Base-by-base conservation (phyloP, 495 filamentous ascomycete species). In the Penicillium antarcticum region DNA sequence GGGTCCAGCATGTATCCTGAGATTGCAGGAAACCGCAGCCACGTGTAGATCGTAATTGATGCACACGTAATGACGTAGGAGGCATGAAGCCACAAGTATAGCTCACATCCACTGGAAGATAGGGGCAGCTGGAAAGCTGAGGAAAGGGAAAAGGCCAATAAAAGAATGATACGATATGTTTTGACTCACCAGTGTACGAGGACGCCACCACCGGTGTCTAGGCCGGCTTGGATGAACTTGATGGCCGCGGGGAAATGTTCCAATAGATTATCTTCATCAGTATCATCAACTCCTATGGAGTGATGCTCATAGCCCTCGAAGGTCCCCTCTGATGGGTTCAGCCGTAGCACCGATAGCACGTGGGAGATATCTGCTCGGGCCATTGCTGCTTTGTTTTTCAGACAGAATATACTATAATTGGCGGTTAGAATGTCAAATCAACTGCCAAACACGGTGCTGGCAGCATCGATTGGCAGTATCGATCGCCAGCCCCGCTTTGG, bases 271-370 rank as follows among this genome's bases (percentile, higher is more conserved):
- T 91, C 86, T 62, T 95, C 88, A 12, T 87, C 87, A 38, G 87
- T 79, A 74, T 97, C 94, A 71, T 96, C 88, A 31, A 96, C 83
- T 52, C 91, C 85, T 60, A 97, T 85, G 53, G 79, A 77, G 53
- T 86, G 77, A 65, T 95, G 91, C 51, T 84, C 69, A 63, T 84
- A 90, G 13, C 45, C 24, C 9, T 47, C 46, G 23, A 73, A 67
- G 1, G 53, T 62, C 19, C 67, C 63, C 45, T 75, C 59, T 42
- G 79, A 64, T 45, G 83, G 77, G 44, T 82, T 72, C 41, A 84
- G 68, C 33, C 79, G 74, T 47, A 94, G 62, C 51, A 89, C 90
- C 2, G 92, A 96, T n/a, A 98, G 72, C 32, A 97, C 77, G 70
- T 97, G 92, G 2, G 91, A 97, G 66, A 97, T 89, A 40, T 86